Evolutionary conservation across 2,329 filamentous ascomycete genomes (phyloP).

Genomic region (Gremmenia infestans): DNA sequence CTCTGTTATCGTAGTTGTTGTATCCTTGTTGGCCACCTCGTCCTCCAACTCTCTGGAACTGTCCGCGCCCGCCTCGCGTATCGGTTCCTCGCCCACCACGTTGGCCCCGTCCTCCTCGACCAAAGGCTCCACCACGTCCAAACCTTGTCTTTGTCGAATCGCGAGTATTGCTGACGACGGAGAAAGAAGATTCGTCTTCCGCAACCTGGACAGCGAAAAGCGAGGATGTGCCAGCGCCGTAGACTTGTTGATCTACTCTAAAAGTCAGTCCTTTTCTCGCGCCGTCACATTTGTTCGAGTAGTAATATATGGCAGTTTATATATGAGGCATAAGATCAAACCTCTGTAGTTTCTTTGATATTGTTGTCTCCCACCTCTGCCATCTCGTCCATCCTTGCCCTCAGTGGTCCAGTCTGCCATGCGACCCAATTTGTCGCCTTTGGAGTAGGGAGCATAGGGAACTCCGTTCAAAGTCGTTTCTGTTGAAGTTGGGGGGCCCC

Average conservation of each 20-base stretch:
- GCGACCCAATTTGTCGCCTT: constrained; percentile 95
- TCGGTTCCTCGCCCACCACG: constrained; percentile 68
- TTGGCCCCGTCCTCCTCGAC: constrained; percentile 59
- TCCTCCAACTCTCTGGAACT: constrained; percentile 68
- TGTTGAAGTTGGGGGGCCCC: constrained; percentile 78
- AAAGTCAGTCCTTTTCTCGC: constrained; percentile 2
- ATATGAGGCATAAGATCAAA: constrained; percentile 37
- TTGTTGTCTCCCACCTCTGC: constrained; percentile 72
- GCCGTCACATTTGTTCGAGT: constrained; percentile 3
- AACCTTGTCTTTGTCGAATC: constrained; percentile 83
- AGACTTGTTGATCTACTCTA: constrained; percentile 82
- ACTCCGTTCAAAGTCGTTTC: constrained; percentile 92
- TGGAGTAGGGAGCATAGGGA: constrained; percentile 96
- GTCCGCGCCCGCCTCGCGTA: constrained; percentile 55
- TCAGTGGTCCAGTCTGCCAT: constrained; percentile 98
- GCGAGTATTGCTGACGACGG: constrained; percentile 91
- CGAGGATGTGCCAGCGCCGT: constrained; percentile 81
- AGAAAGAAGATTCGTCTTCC: constrained; percentile 97
- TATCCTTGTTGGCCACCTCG: constrained; percentile 60
- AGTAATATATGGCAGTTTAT: constrained; percentile 10
- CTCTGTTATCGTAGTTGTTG: constrained; percentile 68
- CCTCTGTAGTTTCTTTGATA: constrained; percentile 94
- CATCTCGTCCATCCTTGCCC: constrained; percentile 73
- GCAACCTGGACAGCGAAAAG: constrained; percentile 86
- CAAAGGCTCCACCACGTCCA: constrained; percentile 84